A percentile compares a stretch with the other conserved stretches of the same genome.
phyloP scores from a whole-genome alignment of 2,329 filamentous ascomycete species.

The Dactylellina drechsleri region DNA sequence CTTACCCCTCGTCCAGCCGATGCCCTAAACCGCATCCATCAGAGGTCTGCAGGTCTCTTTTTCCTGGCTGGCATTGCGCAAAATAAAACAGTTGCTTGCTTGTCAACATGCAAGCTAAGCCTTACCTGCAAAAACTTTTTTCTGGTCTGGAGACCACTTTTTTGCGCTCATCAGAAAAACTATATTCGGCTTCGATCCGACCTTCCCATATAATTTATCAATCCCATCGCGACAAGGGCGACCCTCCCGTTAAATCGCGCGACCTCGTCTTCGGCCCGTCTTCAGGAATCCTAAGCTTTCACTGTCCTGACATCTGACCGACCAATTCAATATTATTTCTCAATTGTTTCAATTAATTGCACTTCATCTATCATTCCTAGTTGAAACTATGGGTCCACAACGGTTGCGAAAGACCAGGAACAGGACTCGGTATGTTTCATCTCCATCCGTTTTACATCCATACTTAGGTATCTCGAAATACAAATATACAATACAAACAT shows the following conservation, averaged over 20 bases:
- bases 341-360: too few species aligned
- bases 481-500: not conserved
- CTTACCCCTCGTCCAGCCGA: not conserved
- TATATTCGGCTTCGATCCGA: slow-evolving; percentile 47
- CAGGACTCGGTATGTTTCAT: slow-evolving; percentile 69
- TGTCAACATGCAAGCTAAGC: too few species aligned
- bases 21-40: too few species aligned
- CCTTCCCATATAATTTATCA: not conserved
- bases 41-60: too few species aligned
- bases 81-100: not conserved
- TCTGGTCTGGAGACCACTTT: not conserved
- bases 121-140: slow-evolving; percentile 16
- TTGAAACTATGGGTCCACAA: slow-evolving; percentile 37
- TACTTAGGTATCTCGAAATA: not conserved
- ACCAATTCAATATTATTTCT: slow-evolving; percentile 1
- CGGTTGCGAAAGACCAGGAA: slow-evolving; percentile 71
- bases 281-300: slow-evolving; percentile 46
- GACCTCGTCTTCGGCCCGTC: slow-evolving; percentile 53
- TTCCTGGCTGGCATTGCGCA: not conserved
- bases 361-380: not conserved
- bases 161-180: not conserved
- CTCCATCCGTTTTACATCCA: not conserved
- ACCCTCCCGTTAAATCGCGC: slow-evolving; percentile 35
- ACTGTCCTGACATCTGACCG: slow-evolving; percentile 38
- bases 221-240: slow-evolving; percentile 50